phyloP scores from a whole-genome alignment of 768 basidiomycete species.

The Lactarius deliciosus region DNA sequence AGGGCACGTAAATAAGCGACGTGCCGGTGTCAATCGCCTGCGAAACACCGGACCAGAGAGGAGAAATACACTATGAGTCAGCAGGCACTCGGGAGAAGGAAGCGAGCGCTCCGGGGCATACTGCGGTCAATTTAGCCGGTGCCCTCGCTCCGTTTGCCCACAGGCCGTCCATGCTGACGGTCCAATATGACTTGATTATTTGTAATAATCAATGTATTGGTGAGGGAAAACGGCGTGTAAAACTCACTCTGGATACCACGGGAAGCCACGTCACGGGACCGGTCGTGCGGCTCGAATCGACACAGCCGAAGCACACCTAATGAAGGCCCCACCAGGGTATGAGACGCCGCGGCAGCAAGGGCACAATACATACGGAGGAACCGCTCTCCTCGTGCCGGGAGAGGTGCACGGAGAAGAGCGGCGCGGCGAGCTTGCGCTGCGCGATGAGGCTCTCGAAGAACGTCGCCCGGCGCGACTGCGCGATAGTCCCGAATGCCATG shows the following conservation, averaged over 20 bases:
- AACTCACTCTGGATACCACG: slow-evolving; percentile 38
- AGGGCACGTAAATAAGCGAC: slow-evolving; percentile 60
- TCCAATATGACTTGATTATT: slow-evolving; percentile 56
- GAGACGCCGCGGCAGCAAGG: neutral
- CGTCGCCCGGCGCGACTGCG: slow-evolving; percentile 47
- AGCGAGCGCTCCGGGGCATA: neutral
- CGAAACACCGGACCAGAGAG: neutral
- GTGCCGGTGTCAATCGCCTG: slow-evolving; percentile 72
- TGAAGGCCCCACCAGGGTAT: neutral
- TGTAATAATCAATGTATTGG: neutral
- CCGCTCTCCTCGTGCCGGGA: slow-evolving; percentile 43
- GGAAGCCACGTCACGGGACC: slow-evolving; percentile 42
- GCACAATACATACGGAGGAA: slow-evolving; percentile 44
- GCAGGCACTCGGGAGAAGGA: neutral
- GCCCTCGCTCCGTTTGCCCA: slow-evolving; percentile 35
- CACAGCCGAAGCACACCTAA: slow-evolving; percentile 46
- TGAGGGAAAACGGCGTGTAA: neutral
- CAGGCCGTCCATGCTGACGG: slow-evolving; percentile 49
- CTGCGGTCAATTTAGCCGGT: slow-evolving; percentile 37
- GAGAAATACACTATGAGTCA: neutral
- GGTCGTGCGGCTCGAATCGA: slow-evolving; percentile 40
- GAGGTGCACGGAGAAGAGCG: slow-evolving; percentile 61
- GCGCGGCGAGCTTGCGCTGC: slow-evolving; percentile 41
- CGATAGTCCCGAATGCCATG: slow-evolving; percentile 59
- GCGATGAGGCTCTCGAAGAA: slow-evolving; percentile 64